Base-by-base conservation (phyloP, 805 yeast genomes). In the Blastobotrys chiropterorum region DNA sequence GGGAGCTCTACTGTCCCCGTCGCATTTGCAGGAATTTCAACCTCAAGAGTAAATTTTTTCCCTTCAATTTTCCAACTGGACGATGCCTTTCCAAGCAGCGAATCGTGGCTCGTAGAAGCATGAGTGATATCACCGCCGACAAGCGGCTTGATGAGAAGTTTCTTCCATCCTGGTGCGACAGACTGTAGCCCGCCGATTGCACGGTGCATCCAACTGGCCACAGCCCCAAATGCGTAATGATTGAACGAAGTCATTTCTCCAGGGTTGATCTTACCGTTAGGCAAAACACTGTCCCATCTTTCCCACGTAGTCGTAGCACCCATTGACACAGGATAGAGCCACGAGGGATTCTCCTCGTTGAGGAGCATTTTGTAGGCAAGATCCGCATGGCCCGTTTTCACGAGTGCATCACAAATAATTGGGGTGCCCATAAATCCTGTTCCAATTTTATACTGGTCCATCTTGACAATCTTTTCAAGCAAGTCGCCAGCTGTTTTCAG, bases 401-500 rank as follows among this genome's bases (percentile, higher is more conserved):
- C 52, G 22, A 63, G 47, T 2, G 65, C 66, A 40, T 55, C 61
- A 13, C 62, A 56, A 17, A 63, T 57, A 38, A 56, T 53, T 17
- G 67, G 65, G 3, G 66, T 63, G 11, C 67, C 67, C 3, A 64
- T 63, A 56, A 63, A 63, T 2, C 67, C 67, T 5, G 65, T 61
- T 17, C 61, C 56, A n/a, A 63, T 59, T 20, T 56, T 40, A 8
- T 15, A 40, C 20, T 15, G 43, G 16, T 40, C 43, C 43, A 16
- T 40, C 8, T 15, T 40, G 8, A 40, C 43, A 40, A 40, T 40
- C 20, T 40, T 15, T 17, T 40, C 19, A 16, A 40, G 43, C 43
- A 61, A 45, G 15, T 56, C 48, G 3, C 62, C 66, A 22, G 64
- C 66, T 31, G 41, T 42, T 20, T 44, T 39, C 3, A 49, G 49